Evolutionary conservation across 306 rosid species (phyloP).

Genomic region (Dryas drummondii): DNA sequence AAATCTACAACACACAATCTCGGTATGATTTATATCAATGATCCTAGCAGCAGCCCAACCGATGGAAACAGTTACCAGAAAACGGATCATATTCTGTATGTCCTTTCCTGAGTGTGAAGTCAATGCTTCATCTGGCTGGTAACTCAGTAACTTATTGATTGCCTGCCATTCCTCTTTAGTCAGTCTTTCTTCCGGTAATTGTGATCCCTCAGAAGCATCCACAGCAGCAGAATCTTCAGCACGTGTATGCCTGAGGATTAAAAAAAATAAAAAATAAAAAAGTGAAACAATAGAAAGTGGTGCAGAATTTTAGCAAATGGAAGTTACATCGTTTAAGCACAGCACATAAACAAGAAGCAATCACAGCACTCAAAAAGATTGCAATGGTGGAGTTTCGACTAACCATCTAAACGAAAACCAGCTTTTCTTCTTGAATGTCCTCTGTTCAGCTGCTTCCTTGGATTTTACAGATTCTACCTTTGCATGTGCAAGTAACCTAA

Average conservation of each 20-base stretch:
- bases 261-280: neutral
- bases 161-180: slow-evolving; percentile 98
- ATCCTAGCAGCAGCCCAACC: slow-evolving; percentile 92
- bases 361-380: neutral
- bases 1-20: slow-evolving; percentile 83
- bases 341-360: slow-evolving; percentile 12
- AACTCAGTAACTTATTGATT: slow-evolving; percentile 77
- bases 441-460: slow-evolving; percentile 89
- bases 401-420: slow-evolving; percentile 93
- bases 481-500: slow-evolving; percentile 95
- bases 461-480: slow-evolving; percentile 89
- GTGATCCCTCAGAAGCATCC: slow-evolving; percentile 55
- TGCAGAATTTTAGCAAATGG: neutral
- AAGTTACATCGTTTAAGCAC: slow-evolving; percentile 19
- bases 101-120: slow-evolving; percentile 55
- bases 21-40: slow-evolving; percentile 65
- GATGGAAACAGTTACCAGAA: slow-evolving; percentile 66
- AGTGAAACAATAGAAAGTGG: slow-evolving; percentile 18
- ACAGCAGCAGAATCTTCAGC: slow-evolving; percentile 51
- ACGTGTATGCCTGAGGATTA: slow-evolving; percentile 48
- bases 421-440: slow-evolving; percentile 59
- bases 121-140: slow-evolving; percentile 76
- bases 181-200: slow-evolving; percentile 60
- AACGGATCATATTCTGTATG: slow-evolving; percentile 70
- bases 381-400: slow-evolving; percentile 24